Base-by-base conservation (phyloP, 768 basidiomycete genomes). In the Trametopsis cervina region DNA sequence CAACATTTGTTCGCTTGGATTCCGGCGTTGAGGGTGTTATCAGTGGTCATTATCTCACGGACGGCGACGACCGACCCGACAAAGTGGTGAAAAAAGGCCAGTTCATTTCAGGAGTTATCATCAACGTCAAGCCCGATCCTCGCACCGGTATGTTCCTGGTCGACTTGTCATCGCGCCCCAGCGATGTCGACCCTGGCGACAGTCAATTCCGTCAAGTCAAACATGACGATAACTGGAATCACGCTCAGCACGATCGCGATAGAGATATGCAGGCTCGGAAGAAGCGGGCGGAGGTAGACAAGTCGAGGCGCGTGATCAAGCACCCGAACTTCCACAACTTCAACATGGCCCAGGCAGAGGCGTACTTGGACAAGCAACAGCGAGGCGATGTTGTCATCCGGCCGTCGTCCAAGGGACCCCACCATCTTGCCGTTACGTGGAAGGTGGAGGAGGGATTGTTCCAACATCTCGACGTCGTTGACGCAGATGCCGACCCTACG, bases 291-390 rank as follows among this genome's bases (percentile, higher is more conserved):
- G 86, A 91, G 59, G 83, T 80, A 7, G 86, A 89, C 56, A 76
- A 78, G 52, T 78, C 81, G 27, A 79, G 90, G 51, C 75, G 95
- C 21, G 81, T 95, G 45, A 89, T 99, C 70, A 92, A 97, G 63
- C 96, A 99, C 64, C 96, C 95, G 2, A 93, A 95, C 65, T 99
- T 97, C 78, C 89, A 94, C 62, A 91, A 96, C 60, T 83, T 95
- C 73, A 94, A 90, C 54, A 82, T 89, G 5, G 70, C 76, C 12
- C 86, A 96, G 56, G 94, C 96, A 1, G 96, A 98, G 66, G 75
- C 81, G 27, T 88, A 85, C 61, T 72, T 99, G 51, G 87, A 90
- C 55, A 83, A 83, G 56, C 89, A 91, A 62, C 91, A 93, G 57
- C 81, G 90, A 17, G 96, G 96, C 9, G 96, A 98, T 64, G 94